A percentile compares a stretch with the other conserved stretches of the same genome.
These are phyloP conservation scores for Arthrobotrys entomopaga DNA, from an alignment of 2,329 filamentous ascomycete species.

Conservation along the genomic window DNA sequence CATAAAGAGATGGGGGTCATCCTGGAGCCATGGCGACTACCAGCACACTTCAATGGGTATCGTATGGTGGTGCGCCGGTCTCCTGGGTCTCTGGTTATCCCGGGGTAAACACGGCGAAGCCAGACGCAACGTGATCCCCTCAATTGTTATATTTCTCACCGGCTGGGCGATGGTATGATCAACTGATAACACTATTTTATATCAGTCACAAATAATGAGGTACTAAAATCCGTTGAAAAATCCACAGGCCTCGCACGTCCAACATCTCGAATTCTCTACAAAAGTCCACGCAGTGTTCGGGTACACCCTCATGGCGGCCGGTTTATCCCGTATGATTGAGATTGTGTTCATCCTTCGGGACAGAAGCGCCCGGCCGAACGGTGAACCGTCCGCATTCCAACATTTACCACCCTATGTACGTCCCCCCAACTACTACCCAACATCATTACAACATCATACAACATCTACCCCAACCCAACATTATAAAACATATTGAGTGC, in stretches of 20 bases:
- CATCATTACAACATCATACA: too few relatives aligned
- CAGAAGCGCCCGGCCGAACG: constrained; percentile 72
- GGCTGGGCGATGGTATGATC: constrained; percentile 81
- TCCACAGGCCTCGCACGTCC: constrained; percentile 77
- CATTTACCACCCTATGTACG: constrained; percentile 76
- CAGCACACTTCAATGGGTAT: constrained; percentile 99
- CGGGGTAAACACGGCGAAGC: constrained; percentile 82
- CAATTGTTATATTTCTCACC: constrained; percentile 87
- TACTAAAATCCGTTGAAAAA: constrained; percentile 8
- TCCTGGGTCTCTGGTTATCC: constrained; percentile 92
- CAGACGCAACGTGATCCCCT: constrained; percentile 91
- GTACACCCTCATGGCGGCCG: constrained; percentile 92
- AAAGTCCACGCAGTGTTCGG: constrained; percentile 91
- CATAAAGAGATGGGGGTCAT: constrained; percentile 78
- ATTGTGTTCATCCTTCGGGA: constrained; percentile 88
- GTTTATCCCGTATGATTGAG: constrained; percentile 85
- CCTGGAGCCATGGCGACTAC: constrained; percentile 92
- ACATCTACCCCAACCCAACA: constrained; percentile 27
- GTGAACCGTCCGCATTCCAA: constrained; percentile 78
- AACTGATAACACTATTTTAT: not conserved
- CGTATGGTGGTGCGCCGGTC: constrained; percentile 94
- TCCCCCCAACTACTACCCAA: too few relatives aligned
- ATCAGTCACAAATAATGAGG: not conserved
- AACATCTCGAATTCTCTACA: constrained; percentile 82
- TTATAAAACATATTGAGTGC: constrained; percentile 44